These are phyloP conservation scores for Coccinonectria pachysandricola DNA, from an alignment of 2,329 filamentous ascomycete species.

Conservation along the genomic window DNA sequence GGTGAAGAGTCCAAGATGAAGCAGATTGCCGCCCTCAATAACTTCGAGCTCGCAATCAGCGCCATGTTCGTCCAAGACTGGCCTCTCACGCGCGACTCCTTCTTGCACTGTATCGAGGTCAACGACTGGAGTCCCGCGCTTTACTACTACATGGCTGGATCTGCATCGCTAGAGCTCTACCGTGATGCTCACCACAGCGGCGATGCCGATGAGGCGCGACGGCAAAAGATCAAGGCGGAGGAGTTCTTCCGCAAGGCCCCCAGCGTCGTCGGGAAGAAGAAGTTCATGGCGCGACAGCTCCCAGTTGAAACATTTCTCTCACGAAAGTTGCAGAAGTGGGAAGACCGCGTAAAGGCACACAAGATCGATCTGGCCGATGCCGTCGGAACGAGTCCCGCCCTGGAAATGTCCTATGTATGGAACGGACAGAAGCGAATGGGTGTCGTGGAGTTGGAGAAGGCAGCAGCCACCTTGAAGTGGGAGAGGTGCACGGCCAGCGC, in stretches of 20 bases:
- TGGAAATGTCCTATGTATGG: conserved; percentile 94
- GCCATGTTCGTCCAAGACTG: conserved; percentile 74
- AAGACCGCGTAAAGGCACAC: conserved; percentile 59
- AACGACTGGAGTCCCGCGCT: conserved; percentile 87
- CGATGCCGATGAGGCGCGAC: conserved; percentile 35
- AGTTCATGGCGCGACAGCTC: conserved; percentile 78
- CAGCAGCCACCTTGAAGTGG: conserved; percentile 54
- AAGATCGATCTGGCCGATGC: conserved; percentile 65
- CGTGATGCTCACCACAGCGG: conserved; percentile 40
- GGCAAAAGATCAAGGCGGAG: conserved; percentile 54
- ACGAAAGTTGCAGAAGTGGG: conserved; percentile 83
- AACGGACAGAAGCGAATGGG: conserved; percentile 79
- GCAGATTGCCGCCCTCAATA: conserved; percentile 75
- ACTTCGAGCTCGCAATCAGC: conserved; percentile 74
- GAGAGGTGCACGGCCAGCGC: conserved; percentile 43
- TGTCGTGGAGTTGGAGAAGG: conserved; percentile 50
- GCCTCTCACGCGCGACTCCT: conserved; percentile 60
- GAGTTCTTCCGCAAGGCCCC: conserved; percentile 63
- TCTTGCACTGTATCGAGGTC: conserved; percentile 63
- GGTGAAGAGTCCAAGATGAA: conserved; percentile 63
- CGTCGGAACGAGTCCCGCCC: conserved; percentile 66
- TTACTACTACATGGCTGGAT: conserved; percentile 81
- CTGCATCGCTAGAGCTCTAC: conserved; percentile 72
- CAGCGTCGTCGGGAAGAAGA: conserved; percentile 69
- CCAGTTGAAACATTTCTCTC: conserved; percentile 82